Evolutionary conservation across 306 rosid species (phyloP), one percentile per base, ranked within the genome.

Genomic region (Gillenia trifoliata): DNA sequence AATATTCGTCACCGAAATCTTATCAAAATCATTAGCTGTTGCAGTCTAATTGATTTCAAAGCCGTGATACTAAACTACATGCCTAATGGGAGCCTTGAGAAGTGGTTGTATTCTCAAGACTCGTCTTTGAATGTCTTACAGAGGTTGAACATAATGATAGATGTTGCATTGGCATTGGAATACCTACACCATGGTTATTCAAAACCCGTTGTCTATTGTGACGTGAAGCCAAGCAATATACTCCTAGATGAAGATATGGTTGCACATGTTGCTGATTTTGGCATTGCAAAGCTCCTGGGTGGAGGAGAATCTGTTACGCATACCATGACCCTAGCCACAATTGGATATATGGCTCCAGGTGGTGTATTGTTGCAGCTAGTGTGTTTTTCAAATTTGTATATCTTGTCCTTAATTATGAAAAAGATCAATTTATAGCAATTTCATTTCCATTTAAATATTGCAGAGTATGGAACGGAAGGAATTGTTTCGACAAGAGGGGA

Each of bases 321-420:
- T 22, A 85, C 86, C 8, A 31, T 66, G 50, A 79, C 86, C n/a
- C 30, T 86, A 0, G 90, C 90, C 3, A 80, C 88, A 10, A 47
- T 79, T 50, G 90, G 87, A 8, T 86, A 83, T 17, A 82, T 86
- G 80, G 57, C 87, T 3, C 87, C 90, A 66, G 86, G 86, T 83
- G 43, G 64, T 20, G 0, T 68, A 2, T 3, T 36, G 3, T 2
- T 31, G 11, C 8, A 45, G 19, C 52, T 45, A 5, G 1, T 10
- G 26, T 12, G 55, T 26, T 10, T 34, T 22, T 12, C 34, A 12
- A 43, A 25, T 66, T 13, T 41, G 1, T 40, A 3, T 45, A 16
- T 68, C 3, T 8, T 43, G n/a, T 40, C 11, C 6, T 65, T 4
- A 41, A 11, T 2, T 12, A 56, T 22, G 29, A n/a, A 22, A 47